phyloP scores from a whole-genome alignment of 371 early-diverging fungal species.

The Coemansia sp. region DNA sequence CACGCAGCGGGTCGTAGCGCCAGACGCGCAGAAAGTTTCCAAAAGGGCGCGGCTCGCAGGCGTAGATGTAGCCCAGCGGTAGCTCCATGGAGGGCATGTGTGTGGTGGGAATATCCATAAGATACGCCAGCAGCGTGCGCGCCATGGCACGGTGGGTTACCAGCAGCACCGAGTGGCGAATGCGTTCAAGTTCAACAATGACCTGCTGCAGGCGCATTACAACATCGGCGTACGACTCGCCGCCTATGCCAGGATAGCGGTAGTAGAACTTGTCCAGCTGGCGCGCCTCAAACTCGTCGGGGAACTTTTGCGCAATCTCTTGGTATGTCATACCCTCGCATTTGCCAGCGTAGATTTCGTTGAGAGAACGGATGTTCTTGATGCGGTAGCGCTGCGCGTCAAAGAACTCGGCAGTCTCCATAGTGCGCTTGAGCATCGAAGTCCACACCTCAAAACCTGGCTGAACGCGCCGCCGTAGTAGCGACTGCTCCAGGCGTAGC shows the following conservation, averaged over 20 bases:
- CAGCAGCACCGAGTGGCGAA: conserved; percentile 83
- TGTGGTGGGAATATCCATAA: conserved; percentile 83
- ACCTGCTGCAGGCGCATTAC: conserved; percentile 86
- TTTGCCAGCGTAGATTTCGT: conserved; percentile 94
- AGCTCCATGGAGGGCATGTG: conserved; percentile 90
- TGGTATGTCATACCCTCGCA: conserved; percentile 97
- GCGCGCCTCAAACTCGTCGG: conserved; percentile 81
- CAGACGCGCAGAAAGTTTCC: conserved; percentile 48
- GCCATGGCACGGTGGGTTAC: conserved; percentile 92
- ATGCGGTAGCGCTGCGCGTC: conserved; percentile 41
- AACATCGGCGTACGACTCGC: conserved; percentile 89
- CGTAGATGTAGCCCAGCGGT: conserved; percentile 75
- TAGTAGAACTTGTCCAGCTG: conserved; percentile 93
- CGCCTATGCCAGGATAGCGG: conserved; percentile 79
- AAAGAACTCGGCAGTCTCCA: conserved; percentile 71
- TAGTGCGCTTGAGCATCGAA: conserved; percentile 84
- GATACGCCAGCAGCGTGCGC: conserved; percentile 87
- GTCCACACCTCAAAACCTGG: conserved; percentile 78
- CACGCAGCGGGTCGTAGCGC: conserved; percentile 21
- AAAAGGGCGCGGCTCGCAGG: conserved; percentile 51
- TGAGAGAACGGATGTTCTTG: conserved; percentile 78
- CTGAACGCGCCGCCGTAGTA: conserved; percentile 17
- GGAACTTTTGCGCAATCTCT: conserved; percentile 78
- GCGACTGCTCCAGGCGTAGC: conserved; percentile 10
- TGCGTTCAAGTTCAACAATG: conserved; percentile 95